These are phyloP conservation scores for Apiospora pterosperma DNA, from an alignment of 2,329 filamentous ascomycete genomes.

Conservation along the genomic window DNA sequence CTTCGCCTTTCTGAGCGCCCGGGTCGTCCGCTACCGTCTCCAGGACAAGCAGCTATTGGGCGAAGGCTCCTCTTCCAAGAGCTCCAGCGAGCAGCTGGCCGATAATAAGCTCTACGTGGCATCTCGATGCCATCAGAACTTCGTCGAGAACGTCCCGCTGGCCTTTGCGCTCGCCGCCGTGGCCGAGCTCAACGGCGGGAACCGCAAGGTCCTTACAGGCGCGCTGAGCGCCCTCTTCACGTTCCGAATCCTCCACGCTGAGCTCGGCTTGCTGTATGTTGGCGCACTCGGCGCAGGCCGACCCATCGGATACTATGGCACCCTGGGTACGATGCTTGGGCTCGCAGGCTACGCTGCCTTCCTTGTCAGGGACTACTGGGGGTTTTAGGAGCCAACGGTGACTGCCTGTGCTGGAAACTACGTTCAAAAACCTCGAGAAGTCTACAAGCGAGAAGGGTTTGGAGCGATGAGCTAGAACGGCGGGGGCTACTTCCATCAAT, in stretches of 20 bases:
- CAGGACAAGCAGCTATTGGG: conserved; percentile 23
- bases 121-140: conserved; percentile 25
- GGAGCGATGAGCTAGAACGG: not conserved
- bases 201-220: conserved; percentile 19
- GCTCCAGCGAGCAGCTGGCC: conserved; percentile 3
- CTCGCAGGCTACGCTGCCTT: conserved; percentile 26
- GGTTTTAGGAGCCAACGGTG: conserved; percentile 9
- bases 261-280: conserved; percentile 18
- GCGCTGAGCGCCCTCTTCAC: conserved; percentile 22
- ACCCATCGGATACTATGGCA: conserved; percentile 26
- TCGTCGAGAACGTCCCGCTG: conserved; percentile 28
- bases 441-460: not conserved
- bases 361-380: conserved; percentile 23
- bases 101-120: conserved; percentile 22
- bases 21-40: conserved; percentile 23
- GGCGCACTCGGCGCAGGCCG: conserved; percentile 20
- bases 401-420: not conserved
- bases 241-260: conserved; percentile 24
- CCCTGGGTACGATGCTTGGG: conserved; percentile 19
- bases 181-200: conserved; percentile 29
- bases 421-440: not conserved
- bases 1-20: conserved; percentile 24
- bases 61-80: conserved; percentile 17
- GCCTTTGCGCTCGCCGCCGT: conserved; percentile 25
- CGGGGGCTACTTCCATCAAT: not conserved